These are phyloP conservation scores for Phyllosticta citribraziliensis DNA, from an alignment of 2,329 filamentous ascomycete genomes.

Conservation along the genomic window DNA sequence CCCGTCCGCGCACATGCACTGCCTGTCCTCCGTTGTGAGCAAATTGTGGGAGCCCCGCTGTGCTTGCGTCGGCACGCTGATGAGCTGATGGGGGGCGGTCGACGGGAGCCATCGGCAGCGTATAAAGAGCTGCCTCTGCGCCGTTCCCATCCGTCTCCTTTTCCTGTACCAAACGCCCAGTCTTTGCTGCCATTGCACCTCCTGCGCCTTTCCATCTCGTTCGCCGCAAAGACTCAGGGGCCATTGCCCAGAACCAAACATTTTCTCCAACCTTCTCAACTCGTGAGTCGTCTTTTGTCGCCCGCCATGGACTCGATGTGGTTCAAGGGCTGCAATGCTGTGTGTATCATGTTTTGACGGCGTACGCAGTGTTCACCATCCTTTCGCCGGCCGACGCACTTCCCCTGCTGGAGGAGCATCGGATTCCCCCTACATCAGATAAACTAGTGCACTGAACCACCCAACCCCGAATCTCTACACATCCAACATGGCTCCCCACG, in stretches of 20 bases:
- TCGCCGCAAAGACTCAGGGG: slow-evolving; percentile 20
- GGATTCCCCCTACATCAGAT: slow-evolving; percentile 39
- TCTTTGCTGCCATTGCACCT: background rate
- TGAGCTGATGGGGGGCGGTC: background rate
- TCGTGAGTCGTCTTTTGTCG: slow-evolving; percentile 55
- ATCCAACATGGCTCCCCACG: slow-evolving; percentile 79
- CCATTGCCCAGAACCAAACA: slow-evolving; percentile 61
- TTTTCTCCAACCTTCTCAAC: slow-evolving; percentile 97
- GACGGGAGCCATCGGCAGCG: background rate
- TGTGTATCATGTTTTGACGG: background rate
- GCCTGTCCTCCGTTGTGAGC: background rate
- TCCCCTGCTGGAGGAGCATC: slow-evolving; percentile 75
- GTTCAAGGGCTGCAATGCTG: background rate
- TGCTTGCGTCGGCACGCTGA: background rate
- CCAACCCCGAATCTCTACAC: background rate
- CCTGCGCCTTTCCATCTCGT: background rate
- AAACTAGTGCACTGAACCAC: slow-evolving; percentile 17
- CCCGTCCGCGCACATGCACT: background rate
- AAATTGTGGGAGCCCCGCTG: background rate
- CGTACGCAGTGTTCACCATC: slow-evolving; percentile 68
- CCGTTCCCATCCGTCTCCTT: background rate
- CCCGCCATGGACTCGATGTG: background rate
- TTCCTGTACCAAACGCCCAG: background rate
- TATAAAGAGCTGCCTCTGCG: slow-evolving; percentile 8
- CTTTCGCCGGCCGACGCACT: slow-evolving; percentile 94